These are phyloP conservation scores for Sporisorium sorghi DNA, from an alignment of 1,284 basidiomycete species.

Conservation along the genomic window DNA sequence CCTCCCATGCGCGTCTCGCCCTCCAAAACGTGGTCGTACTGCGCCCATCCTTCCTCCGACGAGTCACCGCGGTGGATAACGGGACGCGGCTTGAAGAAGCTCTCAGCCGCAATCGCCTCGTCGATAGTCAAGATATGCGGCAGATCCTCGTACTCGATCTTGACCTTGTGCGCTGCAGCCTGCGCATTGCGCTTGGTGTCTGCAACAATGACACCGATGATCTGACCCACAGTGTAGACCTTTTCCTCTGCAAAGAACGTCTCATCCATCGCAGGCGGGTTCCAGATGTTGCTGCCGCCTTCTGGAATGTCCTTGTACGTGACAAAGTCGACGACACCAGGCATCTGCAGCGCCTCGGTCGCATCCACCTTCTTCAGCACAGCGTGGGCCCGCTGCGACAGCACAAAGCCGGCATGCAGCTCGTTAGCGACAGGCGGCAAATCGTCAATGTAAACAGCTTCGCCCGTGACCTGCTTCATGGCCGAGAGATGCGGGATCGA, in stretches of 20 bases:
- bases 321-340: slow-evolving; percentile 66
- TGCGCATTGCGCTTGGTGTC: slow-evolving; percentile 68
- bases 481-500: slow-evolving; percentile 67
- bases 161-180: slow-evolving; percentile 66
- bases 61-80: slow-evolving; percentile 57
- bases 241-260: slow-evolving; percentile 68
- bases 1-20: slow-evolving; percentile 68
- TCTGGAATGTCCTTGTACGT: slow-evolving; percentile 64
- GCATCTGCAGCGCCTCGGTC: slow-evolving; percentile 61
- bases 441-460: slow-evolving; percentile 70
- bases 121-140: slow-evolving; percentile 69
- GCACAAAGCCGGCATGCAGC: slow-evolving; percentile 67
- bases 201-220: slow-evolving; percentile 68
- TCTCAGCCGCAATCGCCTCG: slow-evolving; percentile 62
- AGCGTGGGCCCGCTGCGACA: slow-evolving; percentile 68
- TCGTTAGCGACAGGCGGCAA: slow-evolving; percentile 66
- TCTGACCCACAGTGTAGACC: slow-evolving; percentile 66
- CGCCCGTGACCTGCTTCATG: slow-evolving; percentile 70
- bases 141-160: slow-evolving; percentile 69
- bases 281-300: slow-evolving; percentile 68
- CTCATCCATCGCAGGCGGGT: slow-evolving; percentile 68
- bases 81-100: slow-evolving; percentile 60
- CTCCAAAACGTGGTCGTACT: slow-evolving; percentile 62
- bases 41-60: slow-evolving; percentile 43
- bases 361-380: slow-evolving; percentile 66